These are phyloP conservation scores for Manihot esculenta DNA, from an alignment of 441 rosid species.

Conservation along the genomic window DNA sequence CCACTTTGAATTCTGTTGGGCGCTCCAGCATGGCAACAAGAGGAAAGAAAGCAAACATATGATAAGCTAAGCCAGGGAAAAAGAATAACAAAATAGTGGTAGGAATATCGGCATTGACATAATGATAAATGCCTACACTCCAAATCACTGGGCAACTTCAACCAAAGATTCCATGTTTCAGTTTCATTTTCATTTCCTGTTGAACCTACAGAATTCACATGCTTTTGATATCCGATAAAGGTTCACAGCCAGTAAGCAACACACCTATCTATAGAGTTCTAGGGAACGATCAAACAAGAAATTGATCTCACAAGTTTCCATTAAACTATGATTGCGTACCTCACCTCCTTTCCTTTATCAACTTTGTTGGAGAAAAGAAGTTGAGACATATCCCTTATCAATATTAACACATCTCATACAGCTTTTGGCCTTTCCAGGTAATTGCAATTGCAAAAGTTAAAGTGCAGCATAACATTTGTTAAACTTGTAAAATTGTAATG, in stretches of 20 bases:
- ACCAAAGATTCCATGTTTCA: background rate
- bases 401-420: background rate
- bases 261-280: background rate
- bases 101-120: background rate
- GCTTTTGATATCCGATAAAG: background rate
- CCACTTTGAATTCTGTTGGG: constrained; percentile 5
- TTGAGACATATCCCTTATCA: background rate
- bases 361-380: background rate
- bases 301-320: background rate
- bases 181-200: background rate
- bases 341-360: background rate
- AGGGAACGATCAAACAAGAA: background rate
- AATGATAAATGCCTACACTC: background rate
- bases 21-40: constrained; percentile 11
- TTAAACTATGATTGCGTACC: background rate
- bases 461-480: background rate
- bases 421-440: background rate
- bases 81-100: background rate
- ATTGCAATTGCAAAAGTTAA: background rate
- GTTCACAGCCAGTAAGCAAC: background rate
- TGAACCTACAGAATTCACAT: background rate
- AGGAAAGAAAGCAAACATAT: background rate
- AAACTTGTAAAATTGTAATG: background rate
- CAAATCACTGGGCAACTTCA: background rate
- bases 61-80: background rate